Base-by-base conservation (phyloP, 257 asterid species). In the Cruciata laevipes region DNA sequence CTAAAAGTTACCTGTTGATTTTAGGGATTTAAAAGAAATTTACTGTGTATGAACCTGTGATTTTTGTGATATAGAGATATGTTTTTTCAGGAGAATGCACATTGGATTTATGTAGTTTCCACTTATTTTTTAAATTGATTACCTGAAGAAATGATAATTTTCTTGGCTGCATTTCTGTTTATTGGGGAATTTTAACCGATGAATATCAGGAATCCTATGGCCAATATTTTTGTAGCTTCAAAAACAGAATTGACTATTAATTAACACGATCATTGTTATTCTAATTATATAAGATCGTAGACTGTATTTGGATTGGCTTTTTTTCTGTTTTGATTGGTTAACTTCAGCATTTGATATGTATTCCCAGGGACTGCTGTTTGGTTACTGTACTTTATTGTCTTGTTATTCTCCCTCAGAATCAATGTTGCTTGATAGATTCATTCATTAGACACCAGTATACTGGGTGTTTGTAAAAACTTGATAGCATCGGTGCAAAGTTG, bases 291-390 rank as follows among this genome's bases (percentile, higher is more conserved):
- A 4, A 47, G 55, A 47, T 47, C 16, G 55, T 16, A 16, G n/a
- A 47, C 53, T 47, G 53, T 47, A 47, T 47, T 47, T 47, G 20
- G 55, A 47, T 47, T 47, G 4, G 55, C 55, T 47, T 42, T 17
- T 42, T 47, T 47, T 7, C 20, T 11, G 18, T 42, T 4, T 17
- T 47, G 53, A 16, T 44, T 44, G 14, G 20, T 44, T 14, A 44
- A 44, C n/a, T 44, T 53, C 13, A 53, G 60, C 60, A 20, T 53
- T 53, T 53, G 60, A n/a, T 53, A 53, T 53, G 60, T 21, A n/a
- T 21, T 7, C 9, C 58, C 8, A n/a, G 58, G 2, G 58, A 52
- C 58, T 30, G 51, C 18, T 30, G 51, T 6, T 61, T 61, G 24
- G 5, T 30, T 61, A 6, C 14, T 17, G 33, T 31, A 27, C 65